Base-by-base conservation (phyloP, 2,329 filamentous ascomycete species). In the Diplodia intermedia region DNA sequence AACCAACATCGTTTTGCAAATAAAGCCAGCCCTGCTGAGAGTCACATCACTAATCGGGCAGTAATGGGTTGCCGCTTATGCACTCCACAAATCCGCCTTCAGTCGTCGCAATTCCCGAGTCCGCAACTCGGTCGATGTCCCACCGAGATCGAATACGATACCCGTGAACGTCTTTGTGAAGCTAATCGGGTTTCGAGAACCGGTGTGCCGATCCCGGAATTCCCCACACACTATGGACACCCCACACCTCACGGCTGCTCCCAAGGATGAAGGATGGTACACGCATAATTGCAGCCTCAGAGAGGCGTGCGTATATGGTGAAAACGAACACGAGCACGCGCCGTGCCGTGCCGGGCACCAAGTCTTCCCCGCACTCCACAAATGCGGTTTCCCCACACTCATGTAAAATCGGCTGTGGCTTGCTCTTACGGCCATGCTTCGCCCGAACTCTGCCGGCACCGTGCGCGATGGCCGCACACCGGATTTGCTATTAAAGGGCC, bases 81-180 rank as follows among this genome's bases (percentile, higher is more conserved):
- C 23, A 26, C 23, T 26, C 23, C 23, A 26, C 23, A 26, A 26
- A 26, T 26, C 23, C 14, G n/a, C 6, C 2, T 15, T 43, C 31
- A 33, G 5, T 8, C 31, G 5, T 8, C 26, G 43, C 38, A 15
- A 11, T 8, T 7, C 7, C 20, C 29, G 57, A 62, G 57, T 62
- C 57, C 50, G 57, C 57, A 50, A 49, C 57, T 62, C 57, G 57
- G 57, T 26, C 18, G 23, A 62, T 62, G 26, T 62, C 43, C 36
- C 29, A 29, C 57, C 57, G 57, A 62, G 49, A 50, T 62, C 26
- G 26, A 62, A 23, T 12, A 14, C 15, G 23, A 49, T 50, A 62
- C 40, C 57, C 43, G 29, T 11, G 47, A 49, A 29, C 20, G 43
- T 26, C 40, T 40, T 26, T 11, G 15, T 12, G 3, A 7, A 20